Evolutionary conservation across 495 filamentous ascomycete genomes (phyloP).

Genomic region (Podospora conica): DNA sequence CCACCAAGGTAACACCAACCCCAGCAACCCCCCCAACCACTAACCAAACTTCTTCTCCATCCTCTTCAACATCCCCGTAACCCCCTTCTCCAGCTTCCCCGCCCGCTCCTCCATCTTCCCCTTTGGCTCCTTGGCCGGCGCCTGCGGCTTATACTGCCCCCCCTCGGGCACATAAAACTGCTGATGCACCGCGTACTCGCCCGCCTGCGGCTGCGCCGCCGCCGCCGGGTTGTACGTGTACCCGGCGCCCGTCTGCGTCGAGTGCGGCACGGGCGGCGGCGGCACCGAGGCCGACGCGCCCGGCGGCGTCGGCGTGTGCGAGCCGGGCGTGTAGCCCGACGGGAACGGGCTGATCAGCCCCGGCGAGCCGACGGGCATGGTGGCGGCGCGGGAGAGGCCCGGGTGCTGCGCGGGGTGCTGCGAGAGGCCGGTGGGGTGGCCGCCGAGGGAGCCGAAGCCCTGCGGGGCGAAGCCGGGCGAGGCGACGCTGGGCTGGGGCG

Average conservation of each 20-base stretch:
- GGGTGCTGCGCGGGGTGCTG: conserved; percentile 30
- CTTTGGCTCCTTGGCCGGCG: conserved; percentile 30
- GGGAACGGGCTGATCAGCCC: conserved; percentile 26
- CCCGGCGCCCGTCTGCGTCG: conserved; percentile 45
- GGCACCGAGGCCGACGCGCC: conserved; percentile 20
- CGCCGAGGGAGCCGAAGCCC: conserved; percentile 31
- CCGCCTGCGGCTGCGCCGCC: conserved; percentile 13
- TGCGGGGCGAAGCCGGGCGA: conserved; percentile 38
- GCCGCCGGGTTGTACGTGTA: conserved; percentile 41
- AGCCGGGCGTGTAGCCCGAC: conserved; percentile 28
- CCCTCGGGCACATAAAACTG: conserved; percentile 71
- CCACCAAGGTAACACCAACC: not conserved
- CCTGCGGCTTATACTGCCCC: conserved; percentile 47
- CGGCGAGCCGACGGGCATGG: conserved; percentile 33
- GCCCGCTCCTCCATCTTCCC: conserved; percentile 63
- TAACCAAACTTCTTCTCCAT: conserved; percentile 76
- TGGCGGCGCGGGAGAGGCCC: conserved; percentile 34
- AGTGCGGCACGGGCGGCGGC: conserved; percentile 22
- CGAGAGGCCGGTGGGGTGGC: conserved; percentile 30
- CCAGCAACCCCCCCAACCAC: not conserved
- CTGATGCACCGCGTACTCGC: conserved; percentile 62
- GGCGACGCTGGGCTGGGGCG: conserved; percentile 31
- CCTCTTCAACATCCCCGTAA: conserved; percentile 78
- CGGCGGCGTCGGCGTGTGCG: conserved; percentile 30
- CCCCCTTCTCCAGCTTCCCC: conserved; percentile 66